These are phyloP conservation scores for Houttuynia cordata DNA, from an alignment of 164 flowering plant genomes.

Conservation along the genomic window DNA sequence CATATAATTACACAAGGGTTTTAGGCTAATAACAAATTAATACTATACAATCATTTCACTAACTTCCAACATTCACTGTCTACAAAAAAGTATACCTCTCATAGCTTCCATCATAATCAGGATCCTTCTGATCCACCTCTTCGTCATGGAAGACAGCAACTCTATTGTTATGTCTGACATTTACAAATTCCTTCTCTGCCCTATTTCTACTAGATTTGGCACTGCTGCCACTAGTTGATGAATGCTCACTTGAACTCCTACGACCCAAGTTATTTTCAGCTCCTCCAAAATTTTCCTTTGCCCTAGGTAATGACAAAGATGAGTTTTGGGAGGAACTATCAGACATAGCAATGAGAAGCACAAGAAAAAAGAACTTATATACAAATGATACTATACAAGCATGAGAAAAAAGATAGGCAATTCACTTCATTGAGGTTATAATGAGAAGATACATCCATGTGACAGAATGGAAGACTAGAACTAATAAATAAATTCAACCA, in stretches of 20 bases:
- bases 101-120: constrained; percentile 93
- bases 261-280: constrained; percentile 38
- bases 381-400: too few relatives aligned
- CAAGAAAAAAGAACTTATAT: too few relatives aligned
- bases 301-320: constrained; percentile 19
- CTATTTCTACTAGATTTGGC: constrained; percentile 44
- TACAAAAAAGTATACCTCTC: constrained; percentile 67
- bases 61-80: background rate
- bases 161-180: constrained; percentile 48
- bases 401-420: too few relatives aligned
- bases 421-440: too few relatives aligned
- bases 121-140: constrained; percentile 84
- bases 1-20: constrained; percentile 44
- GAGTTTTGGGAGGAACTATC: constrained; percentile 35
- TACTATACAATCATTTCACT: too few relatives aligned
- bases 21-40: too few relatives aligned
- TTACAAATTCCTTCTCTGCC: constrained; percentile 57
- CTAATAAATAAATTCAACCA: too few relatives aligned
- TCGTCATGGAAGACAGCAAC: constrained; percentile 96
- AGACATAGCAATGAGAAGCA: constrained; percentile 16
- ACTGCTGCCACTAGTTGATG: constrained; percentile 26
- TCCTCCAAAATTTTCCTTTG: constrained; percentile 44
- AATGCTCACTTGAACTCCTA: constrained; percentile 35
- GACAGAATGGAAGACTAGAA: too few relatives aligned
- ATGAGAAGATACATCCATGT: too few relatives aligned